Conservation (phyloP, 768 basidiomycete genomes). For the Cubamyces lactineus region DNA sequence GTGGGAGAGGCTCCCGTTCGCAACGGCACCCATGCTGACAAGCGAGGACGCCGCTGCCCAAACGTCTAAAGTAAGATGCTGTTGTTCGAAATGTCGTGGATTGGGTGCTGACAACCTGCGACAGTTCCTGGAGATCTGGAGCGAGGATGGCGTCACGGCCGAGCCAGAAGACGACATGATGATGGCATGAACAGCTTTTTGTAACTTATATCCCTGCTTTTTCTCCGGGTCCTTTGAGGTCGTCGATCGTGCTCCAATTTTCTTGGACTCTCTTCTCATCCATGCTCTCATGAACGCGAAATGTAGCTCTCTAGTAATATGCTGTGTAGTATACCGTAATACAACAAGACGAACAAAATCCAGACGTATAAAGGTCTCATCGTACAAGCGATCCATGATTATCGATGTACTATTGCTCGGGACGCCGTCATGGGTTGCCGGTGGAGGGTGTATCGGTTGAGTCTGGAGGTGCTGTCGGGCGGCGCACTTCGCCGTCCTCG, state of each 20-base stretch:
- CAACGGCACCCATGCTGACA: conserved; percentile 58
- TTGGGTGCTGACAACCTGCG: conserved; percentile 17
- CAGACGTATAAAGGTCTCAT: no score
- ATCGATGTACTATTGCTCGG: no score
- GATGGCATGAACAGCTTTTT: conserved; percentile 3
- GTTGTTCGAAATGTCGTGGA: neutral
- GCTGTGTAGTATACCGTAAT: conserved; percentile 6
- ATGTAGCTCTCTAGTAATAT: conserved; percentile 10
- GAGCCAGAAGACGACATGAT: conserved; percentile 51
- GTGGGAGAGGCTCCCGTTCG: conserved; percentile 78
- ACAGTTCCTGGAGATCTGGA: conserved; percentile 80
- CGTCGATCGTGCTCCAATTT: neutral
- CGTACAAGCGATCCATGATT: no score
- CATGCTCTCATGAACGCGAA: neutral
- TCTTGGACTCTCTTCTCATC: neutral
- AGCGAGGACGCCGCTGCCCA: conserved; percentile 65
- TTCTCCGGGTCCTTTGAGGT: neutral
- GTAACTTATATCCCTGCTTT: conserved; percentile 8
- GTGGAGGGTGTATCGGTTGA: neutral
- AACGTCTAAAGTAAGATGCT: conserved; percentile 58
- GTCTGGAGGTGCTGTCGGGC: conserved; percentile 24
- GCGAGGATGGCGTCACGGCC: conserved; percentile 73
- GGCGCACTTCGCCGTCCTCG: conserved; percentile 45
- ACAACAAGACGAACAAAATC: neutral
- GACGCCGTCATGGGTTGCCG: neutral